Evolutionary conservation across 176 grass and related monocot species (phyloP).

Genomic region (Rhynchospora pubera): DNA sequence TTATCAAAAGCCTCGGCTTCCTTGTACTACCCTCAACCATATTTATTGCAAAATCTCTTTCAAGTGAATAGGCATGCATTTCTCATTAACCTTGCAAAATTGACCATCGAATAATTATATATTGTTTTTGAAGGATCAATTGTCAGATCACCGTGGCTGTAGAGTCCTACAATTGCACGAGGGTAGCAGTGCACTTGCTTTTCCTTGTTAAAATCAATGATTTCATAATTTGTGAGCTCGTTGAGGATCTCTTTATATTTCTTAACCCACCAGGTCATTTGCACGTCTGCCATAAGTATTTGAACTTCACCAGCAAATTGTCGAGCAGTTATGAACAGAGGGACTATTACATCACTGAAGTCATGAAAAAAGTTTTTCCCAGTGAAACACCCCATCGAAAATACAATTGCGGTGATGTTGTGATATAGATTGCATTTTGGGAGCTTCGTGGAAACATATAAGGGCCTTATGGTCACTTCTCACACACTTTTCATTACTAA

Average conservation of each 20-base stretch:
- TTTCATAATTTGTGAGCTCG: slow-evolving; percentile 45
- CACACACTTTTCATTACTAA: slow-evolving; percentile 51
- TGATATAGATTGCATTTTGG: slow-evolving; percentile 50
- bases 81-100: slow-evolving; percentile 55
- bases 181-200: slow-evolving; percentile 59
- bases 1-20: slow-evolving; percentile 57
- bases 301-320: slow-evolving; percentile 63
- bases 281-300: slow-evolving; percentile 36
- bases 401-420: slow-evolving; percentile 43
- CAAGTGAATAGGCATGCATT: slow-evolving; percentile 36
- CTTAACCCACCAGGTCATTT: slow-evolving; percentile 49
- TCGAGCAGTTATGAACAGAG: slow-evolving; percentile 52
- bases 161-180: slow-evolving; percentile 47
- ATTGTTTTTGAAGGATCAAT: slow-evolving; percentile 44
- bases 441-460: neutral
- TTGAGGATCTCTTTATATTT: slow-evolving; percentile 43
- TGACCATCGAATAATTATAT: slow-evolving; percentile 34
- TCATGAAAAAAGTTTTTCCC: slow-evolving; percentile 59
- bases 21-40: slow-evolving; percentile 22
- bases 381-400: slow-evolving; percentile 43
- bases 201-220: slow-evolving; percentile 60
- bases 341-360: slow-evolving; percentile 72
- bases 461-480: slow-evolving; percentile 34
- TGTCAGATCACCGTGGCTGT: slow-evolving; percentile 57
- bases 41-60: slow-evolving; percentile 22